A percentile compares a stretch with the other conserved stretches of the same genome.
phyloP scores from a whole-genome alignment of 1,284 basidiomycete species.

The Fereydounia khargensis region DNA sequence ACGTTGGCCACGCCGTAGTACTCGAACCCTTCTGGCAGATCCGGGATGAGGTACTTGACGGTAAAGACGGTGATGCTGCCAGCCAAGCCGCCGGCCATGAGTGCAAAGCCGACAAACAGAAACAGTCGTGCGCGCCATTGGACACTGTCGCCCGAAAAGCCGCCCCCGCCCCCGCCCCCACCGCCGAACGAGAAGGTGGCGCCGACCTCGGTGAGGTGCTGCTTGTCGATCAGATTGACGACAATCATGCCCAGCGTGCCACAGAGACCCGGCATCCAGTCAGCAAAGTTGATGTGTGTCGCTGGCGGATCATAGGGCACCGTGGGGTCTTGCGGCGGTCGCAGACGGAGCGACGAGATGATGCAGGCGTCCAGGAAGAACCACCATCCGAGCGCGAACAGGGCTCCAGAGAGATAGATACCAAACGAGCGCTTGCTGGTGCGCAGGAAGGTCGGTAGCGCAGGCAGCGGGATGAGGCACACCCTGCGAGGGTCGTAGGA shows the following conservation, averaged over 20 bases:
- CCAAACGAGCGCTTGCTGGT: constrained; percentile 74
- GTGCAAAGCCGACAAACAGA: constrained; percentile 89
- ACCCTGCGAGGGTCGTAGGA: constrained; percentile 84
- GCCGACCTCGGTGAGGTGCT: constrained; percentile 68
- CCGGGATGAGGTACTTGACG: constrained; percentile 82
- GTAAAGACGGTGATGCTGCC: constrained; percentile 86
- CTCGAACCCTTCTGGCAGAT: constrained; percentile 71
- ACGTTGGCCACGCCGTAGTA: constrained; percentile 96
- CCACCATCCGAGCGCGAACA: constrained; percentile 92
- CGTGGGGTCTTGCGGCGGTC: constrained; percentile 67
- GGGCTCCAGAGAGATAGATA: constrained; percentile 83
- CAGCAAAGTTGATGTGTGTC: constrained; percentile 83
- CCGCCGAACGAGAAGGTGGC: constrained; percentile 38
- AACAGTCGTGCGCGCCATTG: constrained; percentile 87
- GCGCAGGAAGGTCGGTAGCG: constrained; percentile 52
- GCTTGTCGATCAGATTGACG: constrained; percentile 92
- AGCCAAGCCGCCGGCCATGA: constrained; percentile 93
- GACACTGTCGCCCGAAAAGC: constrained; percentile 66
- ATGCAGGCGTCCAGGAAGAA: constrained; percentile 92
- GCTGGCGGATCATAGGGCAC: constrained; percentile 71
- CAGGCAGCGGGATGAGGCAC: constrained; percentile 63
- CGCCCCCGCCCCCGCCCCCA: constrained; percentile 28
- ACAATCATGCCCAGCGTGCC: constrained; percentile 90
- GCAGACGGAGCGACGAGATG: constrained; percentile 67
- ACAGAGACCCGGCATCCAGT: constrained; percentile 93